Percentiles rank a stretch among this genome's conserved stretches.
Conservation (phyloP, 495 filamentous ascomycete genomes). For the Cercophora sp. region DNA sequence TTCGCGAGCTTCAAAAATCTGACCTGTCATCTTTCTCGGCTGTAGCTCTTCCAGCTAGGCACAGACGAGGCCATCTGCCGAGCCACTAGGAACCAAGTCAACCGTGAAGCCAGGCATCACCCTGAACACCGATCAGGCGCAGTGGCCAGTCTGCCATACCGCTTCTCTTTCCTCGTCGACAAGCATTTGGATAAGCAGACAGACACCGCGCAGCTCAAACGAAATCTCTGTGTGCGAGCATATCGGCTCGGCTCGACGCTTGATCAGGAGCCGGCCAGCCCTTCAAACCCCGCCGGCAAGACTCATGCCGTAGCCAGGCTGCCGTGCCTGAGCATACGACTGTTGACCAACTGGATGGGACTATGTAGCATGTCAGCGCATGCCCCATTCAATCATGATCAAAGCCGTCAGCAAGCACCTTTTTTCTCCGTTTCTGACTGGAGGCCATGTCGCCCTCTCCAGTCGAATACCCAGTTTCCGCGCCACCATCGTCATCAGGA, state of each 20-base stretch:
- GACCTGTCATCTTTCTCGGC: conserved; percentile 15
- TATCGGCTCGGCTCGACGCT: conserved; percentile 10
- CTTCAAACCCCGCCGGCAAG: conserved; percentile 32
- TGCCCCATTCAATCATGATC: conserved; percentile 22
- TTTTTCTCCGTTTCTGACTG: conserved; percentile 53
- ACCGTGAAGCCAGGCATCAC: conserved; percentile 33
- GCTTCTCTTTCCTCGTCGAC: not conserved
- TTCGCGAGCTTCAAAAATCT: conserved; percentile 2
- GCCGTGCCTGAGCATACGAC: conserved; percentile 28
- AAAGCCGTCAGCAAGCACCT: conserved; percentile 42
- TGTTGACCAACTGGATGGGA: conserved; percentile 23
- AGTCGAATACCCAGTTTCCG: conserved; percentile 47
- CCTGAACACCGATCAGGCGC: conserved; percentile 32
- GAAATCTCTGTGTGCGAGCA: too few relatives aligned
- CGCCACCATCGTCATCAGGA: conserved; percentile 45
- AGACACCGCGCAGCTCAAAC: not conserved
- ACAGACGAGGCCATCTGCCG: not conserved
- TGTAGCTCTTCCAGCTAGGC: not conserved
- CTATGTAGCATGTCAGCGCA: conserved; percentile 24
- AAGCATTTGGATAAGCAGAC: conserved; percentile 3
- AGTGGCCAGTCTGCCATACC: too few relatives aligned
- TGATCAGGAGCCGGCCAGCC: not conserved
- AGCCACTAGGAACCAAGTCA: conserved; percentile 15
- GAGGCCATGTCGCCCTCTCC: conserved; percentile 46
- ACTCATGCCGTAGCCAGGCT: conserved; percentile 38